Base-by-base conservation (phyloP, 176 grass and related monocot species). In the Musa acuminata region DNA sequence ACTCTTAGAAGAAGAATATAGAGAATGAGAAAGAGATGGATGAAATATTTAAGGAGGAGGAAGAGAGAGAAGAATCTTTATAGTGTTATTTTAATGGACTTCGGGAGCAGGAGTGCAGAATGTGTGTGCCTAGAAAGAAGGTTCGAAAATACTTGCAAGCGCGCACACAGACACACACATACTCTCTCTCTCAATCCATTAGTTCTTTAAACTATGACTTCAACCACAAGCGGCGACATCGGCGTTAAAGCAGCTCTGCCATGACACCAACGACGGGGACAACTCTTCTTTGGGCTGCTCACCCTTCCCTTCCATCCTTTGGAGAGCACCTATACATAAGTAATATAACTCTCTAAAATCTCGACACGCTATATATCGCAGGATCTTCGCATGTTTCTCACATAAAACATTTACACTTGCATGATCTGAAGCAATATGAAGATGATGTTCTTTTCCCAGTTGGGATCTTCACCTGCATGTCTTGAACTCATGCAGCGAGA, bases 241-340 rank as follows among this genome's bases (percentile, higher is more conserved):
- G 81, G 83, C 65, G 78, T 74, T 57, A 75, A 87, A 87, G 89
- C 82, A 75, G 81, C 5, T 71, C 66, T 80, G 80, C 54, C 66
- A 69, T 89, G 86, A 17, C 84, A 80, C 84, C 83, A 50, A 66
- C 49, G 59, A 60, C 68, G 75, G 83, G 78, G 83, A 92, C 85
- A 88, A 63, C 71, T 67, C 53, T 75, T 72, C 29, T 49, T 67
- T 1, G 53, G 17, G 76, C 51, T 59, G 67, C 57, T 76, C 80
- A 53, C 79, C 74, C 49, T 57, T 58, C 68, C 62, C 71, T 23
- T 52, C 53, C 10, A 24, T 81, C 75, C 64, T 72, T 10, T 17
- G 5, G 13, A n/a, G n/a, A 60, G 3, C 13, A 17, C 54, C 12
- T 1, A 17, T 20, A 60, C 16, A 60, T 7, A 17, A 6, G 13